Conservation (phyloP, 2,329 filamentous ascomycete genomes). For the Fusarium sp. region DNA sequence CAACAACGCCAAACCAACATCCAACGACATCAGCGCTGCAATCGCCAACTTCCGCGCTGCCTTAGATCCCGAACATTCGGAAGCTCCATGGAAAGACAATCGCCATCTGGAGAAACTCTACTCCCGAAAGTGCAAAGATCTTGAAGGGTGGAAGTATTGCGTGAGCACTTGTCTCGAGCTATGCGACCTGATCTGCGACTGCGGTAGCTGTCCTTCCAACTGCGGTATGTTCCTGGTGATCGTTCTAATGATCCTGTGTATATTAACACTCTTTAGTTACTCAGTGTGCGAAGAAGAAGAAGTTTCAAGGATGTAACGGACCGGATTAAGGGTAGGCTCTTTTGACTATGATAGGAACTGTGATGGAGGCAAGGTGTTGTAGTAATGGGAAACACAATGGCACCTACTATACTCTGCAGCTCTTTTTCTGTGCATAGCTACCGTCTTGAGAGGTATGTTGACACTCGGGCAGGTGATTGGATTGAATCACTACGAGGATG, state of each 20-base stretch:
- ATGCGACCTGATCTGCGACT: neutral
- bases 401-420: neutral
- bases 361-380: neutral
- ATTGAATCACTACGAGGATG: neutral
- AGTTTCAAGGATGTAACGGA: neutral
- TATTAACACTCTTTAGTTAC: neutral
- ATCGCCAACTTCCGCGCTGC: neutral
- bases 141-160: neutral
- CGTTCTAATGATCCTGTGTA: accelerated
- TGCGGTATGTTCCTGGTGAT: neutral
- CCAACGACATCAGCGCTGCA: neutral
- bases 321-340: no score
- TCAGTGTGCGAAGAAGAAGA: neutral
- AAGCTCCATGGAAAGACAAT: neutral
- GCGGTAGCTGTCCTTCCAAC: neutral
- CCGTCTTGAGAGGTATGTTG: neutral
- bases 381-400: neutral
- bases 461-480: neutral
- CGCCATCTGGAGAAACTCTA: neutral
- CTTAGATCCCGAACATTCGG: neutral
- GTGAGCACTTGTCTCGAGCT: neutral
- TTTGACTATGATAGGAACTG: neutral
- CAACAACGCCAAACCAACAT: neutral
- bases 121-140: neutral
- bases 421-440: neutral